phyloP scores from a whole-genome alignment of 2,329 filamentous ascomycete genomes.

The Colletotrichum simmondsii region DNA sequence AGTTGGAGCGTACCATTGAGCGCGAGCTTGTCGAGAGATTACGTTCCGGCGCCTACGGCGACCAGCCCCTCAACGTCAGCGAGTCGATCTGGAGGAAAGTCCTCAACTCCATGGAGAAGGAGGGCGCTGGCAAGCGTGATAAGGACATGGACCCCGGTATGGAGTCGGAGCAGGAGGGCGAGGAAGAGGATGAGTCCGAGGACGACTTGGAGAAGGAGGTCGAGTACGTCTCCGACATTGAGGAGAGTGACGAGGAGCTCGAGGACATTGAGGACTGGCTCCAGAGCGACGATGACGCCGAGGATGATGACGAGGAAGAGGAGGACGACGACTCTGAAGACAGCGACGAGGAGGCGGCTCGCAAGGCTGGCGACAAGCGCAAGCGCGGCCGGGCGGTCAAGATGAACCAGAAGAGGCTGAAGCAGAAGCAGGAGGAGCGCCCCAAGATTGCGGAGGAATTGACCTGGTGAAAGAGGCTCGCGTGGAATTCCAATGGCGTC shows the following conservation, averaged over 20 bases:
- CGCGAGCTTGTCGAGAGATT: constrained; percentile 91
- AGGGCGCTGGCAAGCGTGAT: constrained; percentile 84
- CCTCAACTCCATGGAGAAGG: constrained; percentile 86
- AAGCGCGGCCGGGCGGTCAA: constrained; percentile 62
- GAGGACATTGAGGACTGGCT: constrained; percentile 93
- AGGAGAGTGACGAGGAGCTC: constrained; percentile 78
- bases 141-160: constrained; percentile 91
- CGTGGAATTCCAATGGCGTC: constrained; percentile 25
- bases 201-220: constrained; percentile 79
- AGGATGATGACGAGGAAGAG: constrained; percentile 69
- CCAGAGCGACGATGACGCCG: constrained; percentile 73
- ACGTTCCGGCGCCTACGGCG: constrained; percentile 92
- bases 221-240: constrained; percentile 93
- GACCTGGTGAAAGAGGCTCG: constrained; percentile 47
- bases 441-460: constrained; percentile 53
- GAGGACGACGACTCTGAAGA: constrained; percentile 69
- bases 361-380: constrained; percentile 66
- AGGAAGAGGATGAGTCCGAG: constrained; percentile 72
- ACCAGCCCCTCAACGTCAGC: constrained; percentile 93
- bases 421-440: constrained; percentile 61
- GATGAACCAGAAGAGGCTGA: constrained; percentile 53
- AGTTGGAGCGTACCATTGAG: constrained; percentile 96
- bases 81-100: constrained; percentile 98
- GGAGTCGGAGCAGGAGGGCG: constrained; percentile 78
- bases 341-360: constrained; percentile 64